A percentile compares a stretch with the other conserved stretches of the same genome.
phyloP scores from a whole-genome alignment of 306 rosid genomes.

The Hippophae rhamnoides region DNA sequence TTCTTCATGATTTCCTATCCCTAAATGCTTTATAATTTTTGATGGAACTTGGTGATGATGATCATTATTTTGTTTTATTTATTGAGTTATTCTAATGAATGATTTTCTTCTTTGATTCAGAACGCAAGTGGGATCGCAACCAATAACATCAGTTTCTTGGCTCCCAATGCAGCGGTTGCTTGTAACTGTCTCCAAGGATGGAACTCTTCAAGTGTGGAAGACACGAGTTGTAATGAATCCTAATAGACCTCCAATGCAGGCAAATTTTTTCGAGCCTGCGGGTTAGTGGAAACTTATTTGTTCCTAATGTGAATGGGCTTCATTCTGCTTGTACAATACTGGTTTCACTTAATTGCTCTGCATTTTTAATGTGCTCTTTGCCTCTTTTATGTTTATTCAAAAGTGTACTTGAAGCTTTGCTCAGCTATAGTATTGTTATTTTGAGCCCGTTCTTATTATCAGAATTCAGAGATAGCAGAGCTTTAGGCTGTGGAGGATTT shows the following conservation, averaged over 20 bases:
- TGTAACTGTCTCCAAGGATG: constrained; percentile 82
- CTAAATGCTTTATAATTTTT: background rate
- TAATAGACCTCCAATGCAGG: constrained; percentile 70
- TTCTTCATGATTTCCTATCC: background rate
- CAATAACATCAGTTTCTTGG: constrained; percentile 90
- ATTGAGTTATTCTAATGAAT: constrained; percentile 15
- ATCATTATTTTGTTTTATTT: constrained; percentile 14
- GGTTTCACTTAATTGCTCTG: constrained; percentile 4
- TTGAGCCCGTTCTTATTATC: no score
- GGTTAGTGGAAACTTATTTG: constrained; percentile 44
- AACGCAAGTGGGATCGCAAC: constrained; percentile 92
- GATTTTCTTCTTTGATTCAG: constrained; percentile 42
- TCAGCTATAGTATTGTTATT: no score
- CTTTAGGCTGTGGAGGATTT: no score
- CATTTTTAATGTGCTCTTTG: background rate
- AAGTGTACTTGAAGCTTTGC: no score
- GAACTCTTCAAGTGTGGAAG: constrained; percentile 94
- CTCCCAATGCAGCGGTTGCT: constrained; percentile 69
- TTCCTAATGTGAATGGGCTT: constrained; percentile 1
- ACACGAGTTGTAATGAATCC: constrained; percentile 69
- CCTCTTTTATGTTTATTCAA: no score
- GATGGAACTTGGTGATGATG: background rate
- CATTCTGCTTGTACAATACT: no score
- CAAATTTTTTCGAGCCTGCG: constrained; percentile 84
- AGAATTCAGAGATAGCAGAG: no score